Evolutionary conservation across 164 flowering plant species (phyloP).

Genomic region (Berberis thunbergii): DNA sequence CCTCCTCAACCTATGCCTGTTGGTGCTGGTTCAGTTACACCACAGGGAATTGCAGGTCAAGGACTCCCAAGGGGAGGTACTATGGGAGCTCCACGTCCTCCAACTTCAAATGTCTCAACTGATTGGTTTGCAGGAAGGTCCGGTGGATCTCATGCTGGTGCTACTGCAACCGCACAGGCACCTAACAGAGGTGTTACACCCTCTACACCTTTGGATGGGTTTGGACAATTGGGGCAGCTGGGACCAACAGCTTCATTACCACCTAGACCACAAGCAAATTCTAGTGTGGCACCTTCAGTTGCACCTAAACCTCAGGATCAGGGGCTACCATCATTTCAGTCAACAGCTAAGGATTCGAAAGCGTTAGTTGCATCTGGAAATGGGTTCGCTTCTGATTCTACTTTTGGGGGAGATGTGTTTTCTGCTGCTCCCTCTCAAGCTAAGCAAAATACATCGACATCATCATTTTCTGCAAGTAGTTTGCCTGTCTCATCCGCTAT

Average conservation of each 20-base stretch:
- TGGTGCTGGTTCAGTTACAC: conserved; percentile 31
- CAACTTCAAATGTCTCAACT: conserved; percentile 38
- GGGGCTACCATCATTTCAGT: conserved; percentile 24
- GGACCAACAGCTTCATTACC: conserved; percentile 16
- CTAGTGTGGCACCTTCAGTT: conserved; percentile 20
- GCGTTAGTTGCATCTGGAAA: conserved; percentile 46
- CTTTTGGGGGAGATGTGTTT: conserved; percentile 62
- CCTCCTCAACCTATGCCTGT: conserved; percentile 40
- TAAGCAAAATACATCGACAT: conserved; percentile 25
- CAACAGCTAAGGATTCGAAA: conserved; percentile 40
- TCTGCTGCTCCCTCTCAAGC: conserved; percentile 38
- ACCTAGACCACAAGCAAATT: conserved; percentile 16
- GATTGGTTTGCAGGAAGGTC: conserved; percentile 46
- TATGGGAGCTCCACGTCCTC: conserved; percentile 16
- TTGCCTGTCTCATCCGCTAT: conserved; percentile 34
- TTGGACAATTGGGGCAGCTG: conserved; percentile 15
- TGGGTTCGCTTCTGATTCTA: conserved; percentile 48
- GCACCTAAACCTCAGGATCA: conserved; percentile 27
- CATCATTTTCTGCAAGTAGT: conserved; percentile 29
- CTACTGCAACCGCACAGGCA: conserved; percentile 23
- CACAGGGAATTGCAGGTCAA: conserved; percentile 27
- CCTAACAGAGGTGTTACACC: conserved; percentile 32
- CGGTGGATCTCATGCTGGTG: conserved; percentile 24
- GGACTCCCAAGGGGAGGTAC: conserved; percentile 32
- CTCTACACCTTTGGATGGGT: conserved; percentile 20